These are phyloP conservation scores for Zalaria sp. DNA, from an alignment of 2,329 filamentous ascomycete genomes.

Conservation along the genomic window DNA sequence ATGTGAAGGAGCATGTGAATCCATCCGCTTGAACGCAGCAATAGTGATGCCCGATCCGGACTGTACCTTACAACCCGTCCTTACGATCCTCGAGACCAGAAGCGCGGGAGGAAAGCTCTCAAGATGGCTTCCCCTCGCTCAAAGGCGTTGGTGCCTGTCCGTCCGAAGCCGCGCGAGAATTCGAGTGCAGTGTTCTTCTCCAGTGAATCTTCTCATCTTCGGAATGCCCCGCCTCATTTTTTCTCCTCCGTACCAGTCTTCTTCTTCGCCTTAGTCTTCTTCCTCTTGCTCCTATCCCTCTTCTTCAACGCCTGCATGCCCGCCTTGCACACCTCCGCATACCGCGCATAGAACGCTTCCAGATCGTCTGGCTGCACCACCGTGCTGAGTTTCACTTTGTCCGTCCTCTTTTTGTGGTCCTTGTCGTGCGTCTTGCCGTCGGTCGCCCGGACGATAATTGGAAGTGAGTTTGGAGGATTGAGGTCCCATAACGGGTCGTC, in stretches of 20 bases:
- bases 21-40: too few species aligned
- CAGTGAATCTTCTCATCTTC: too few species aligned
- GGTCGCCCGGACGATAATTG: conserved; percentile 69
- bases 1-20: too few species aligned
- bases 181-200: too few species aligned
- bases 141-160: too few species aligned
- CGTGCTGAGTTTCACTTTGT: conserved; percentile 68
- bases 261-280: conserved; percentile 64
- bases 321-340: conserved; percentile 80
- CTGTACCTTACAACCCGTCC: too few species aligned
- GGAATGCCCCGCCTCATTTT: conserved; percentile 6
- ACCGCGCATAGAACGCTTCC: conserved; percentile 67
- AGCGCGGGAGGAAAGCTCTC: too few species aligned
- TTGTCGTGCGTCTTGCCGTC: conserved; percentile 47
- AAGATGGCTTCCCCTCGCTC: too few species aligned
- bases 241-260: conserved; percentile 12
- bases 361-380: conserved; percentile 63
- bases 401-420: conserved; percentile 37
- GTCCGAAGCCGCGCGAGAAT: too few species aligned
- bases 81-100: too few species aligned
- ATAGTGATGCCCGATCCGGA: too few species aligned
- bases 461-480: conserved; percentile 43
- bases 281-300: conserved; percentile 75
- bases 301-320: conserved; percentile 89
- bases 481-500: conserved; percentile 47